Conservation (phyloP, 768 basidiomycete genomes). For the Calocybe indica region DNA sequence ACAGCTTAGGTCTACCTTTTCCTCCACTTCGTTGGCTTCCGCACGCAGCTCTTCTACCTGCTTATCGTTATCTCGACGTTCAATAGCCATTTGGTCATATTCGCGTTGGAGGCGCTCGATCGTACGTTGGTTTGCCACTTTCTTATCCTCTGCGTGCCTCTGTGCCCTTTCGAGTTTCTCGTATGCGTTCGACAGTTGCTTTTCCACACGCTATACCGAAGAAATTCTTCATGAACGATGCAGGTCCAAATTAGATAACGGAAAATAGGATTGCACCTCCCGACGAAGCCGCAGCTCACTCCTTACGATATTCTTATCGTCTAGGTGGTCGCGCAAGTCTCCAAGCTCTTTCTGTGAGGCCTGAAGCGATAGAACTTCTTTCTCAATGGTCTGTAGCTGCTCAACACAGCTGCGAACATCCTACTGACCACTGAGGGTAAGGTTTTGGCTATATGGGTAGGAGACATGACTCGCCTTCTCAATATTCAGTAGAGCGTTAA, state of each 20-base stretch:
- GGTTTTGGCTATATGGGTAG: background rate
- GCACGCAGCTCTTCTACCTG: constrained; percentile 70
- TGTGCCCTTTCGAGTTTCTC: constrained; percentile 80
- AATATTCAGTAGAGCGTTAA: constrained; percentile 62
- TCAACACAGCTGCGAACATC: constrained; percentile 69
- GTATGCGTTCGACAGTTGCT: constrained; percentile 74
- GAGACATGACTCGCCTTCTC: constrained; percentile 51
- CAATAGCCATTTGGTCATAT: constrained; percentile 72
- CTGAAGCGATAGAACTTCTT: constrained; percentile 60
- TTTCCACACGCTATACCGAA: constrained; percentile 59
- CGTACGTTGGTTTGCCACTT: constrained; percentile 61
- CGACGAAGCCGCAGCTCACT: constrained; percentile 61
- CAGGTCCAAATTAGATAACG: background rate
- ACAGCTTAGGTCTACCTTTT: constrained; percentile 39
- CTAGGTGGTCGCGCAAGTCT: constrained; percentile 62
- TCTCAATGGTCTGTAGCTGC: constrained; percentile 69
- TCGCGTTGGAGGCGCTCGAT: constrained; percentile 74
- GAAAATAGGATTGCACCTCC: constrained; percentile 41
- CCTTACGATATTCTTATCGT: constrained; percentile 69
- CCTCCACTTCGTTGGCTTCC: constrained; percentile 64
- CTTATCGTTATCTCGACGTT: constrained; percentile 73
- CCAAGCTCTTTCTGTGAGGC: constrained; percentile 60
- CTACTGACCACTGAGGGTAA: constrained; percentile 26
- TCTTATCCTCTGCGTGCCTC: constrained; percentile 76
- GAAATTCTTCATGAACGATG: background rate